These are phyloP conservation scores for Rosa lucieae DNA, from an alignment of 306 rosid genomes.

Conservation along the genomic window DNA sequence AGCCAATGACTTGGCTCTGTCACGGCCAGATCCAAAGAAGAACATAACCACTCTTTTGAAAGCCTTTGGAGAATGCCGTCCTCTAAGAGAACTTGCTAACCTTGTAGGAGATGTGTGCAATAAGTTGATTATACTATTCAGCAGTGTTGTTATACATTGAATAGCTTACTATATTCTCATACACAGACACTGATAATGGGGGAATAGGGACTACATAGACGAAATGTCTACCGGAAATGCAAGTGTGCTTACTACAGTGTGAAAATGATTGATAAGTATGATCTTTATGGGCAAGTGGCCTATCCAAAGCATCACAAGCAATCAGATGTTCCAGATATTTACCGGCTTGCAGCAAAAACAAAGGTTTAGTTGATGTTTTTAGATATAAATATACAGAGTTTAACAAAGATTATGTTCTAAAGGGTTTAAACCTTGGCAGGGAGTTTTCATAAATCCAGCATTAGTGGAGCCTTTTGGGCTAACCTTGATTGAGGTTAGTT, in stretches of 20 bases:
- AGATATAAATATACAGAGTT: background rate
- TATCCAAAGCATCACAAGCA: slow-evolving; percentile 94
- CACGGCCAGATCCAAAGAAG: slow-evolving; percentile 94
- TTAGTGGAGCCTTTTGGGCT: slow-evolving; percentile 92
- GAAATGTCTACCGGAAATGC: slow-evolving; percentile 84
- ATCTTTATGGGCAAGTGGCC: slow-evolving; percentile 86
- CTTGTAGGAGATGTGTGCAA: slow-evolving; percentile 54
- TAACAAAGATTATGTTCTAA: slow-evolving; percentile 17
- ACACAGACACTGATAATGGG: slow-evolving; percentile 82
- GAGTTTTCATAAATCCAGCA: slow-evolving; percentile 95
- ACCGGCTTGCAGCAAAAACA: slow-evolving; percentile 78
- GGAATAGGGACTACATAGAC: slow-evolving; percentile 80
- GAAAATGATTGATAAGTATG: slow-evolving; percentile 83
- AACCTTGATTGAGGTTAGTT: slow-evolving; percentile 83
- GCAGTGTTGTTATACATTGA: slow-evolving; percentile 1
- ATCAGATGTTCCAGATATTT: slow-evolving; percentile 90
- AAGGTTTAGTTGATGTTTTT: slow-evolving; percentile 49
- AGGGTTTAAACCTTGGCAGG: slow-evolving; percentile 49
- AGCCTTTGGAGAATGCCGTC: slow-evolving; percentile 88
- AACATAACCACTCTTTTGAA: slow-evolving; percentile 80
- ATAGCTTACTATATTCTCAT: slow-evolving; percentile 26
- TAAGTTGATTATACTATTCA: background rate
- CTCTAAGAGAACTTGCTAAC: slow-evolving; percentile 79
- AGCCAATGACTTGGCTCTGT: slow-evolving; percentile 84
- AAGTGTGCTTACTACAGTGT: slow-evolving; percentile 72